These are phyloP conservation scores for Diaporthe amygdali DNA, from an alignment of 2,329 filamentous ascomycete species.

Conservation along the genomic window DNA sequence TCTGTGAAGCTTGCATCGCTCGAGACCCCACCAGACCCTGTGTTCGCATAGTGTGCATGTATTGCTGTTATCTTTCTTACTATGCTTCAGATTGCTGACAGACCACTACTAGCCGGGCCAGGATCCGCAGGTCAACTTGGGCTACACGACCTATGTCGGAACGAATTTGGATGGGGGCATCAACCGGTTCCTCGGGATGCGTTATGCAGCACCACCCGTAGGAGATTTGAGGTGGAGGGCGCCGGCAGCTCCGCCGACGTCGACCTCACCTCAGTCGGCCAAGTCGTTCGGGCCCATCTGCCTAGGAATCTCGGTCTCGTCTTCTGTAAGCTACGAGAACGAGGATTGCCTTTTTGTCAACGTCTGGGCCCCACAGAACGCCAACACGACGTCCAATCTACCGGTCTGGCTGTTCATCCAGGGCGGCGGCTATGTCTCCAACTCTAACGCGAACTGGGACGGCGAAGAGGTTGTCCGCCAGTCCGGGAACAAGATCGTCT, in stretches of 20 bases:
- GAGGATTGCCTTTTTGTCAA: conserved; percentile 51
- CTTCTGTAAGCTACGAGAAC: conserved; percentile 36
- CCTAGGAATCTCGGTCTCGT: conserved; percentile 41
- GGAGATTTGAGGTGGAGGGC: conserved; percentile 56
- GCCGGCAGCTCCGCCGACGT: conserved; percentile 47
- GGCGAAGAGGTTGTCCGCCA: conserved; percentile 50
- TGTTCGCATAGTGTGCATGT: not conserved
- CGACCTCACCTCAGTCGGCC: conserved; percentile 40
- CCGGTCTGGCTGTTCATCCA: conserved; percentile 62
- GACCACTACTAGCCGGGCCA: conserved; percentile 1
- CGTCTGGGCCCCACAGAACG: conserved; percentile 47
- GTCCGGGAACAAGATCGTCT: conserved; percentile 53
- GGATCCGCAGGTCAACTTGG: conserved; percentile 22
- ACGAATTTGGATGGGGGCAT: conserved; percentile 34
- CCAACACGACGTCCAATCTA: conserved; percentile 46
- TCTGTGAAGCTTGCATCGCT: not conserved
- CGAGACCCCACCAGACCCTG: too few relatives aligned
- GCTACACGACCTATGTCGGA: conserved; percentile 26
- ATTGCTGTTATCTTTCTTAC: not conserved
- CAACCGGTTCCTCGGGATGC: conserved; percentile 52
- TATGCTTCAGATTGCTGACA: conserved; percentile 4
- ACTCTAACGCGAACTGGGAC: conserved; percentile 58
- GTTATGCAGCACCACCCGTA: conserved; percentile 57
- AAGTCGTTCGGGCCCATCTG: conserved; percentile 51
- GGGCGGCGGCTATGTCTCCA: conserved; percentile 50